phyloP scores from a whole-genome alignment of 805 yeast species.

The Groenewaldozyma tartarivorans region DNA sequence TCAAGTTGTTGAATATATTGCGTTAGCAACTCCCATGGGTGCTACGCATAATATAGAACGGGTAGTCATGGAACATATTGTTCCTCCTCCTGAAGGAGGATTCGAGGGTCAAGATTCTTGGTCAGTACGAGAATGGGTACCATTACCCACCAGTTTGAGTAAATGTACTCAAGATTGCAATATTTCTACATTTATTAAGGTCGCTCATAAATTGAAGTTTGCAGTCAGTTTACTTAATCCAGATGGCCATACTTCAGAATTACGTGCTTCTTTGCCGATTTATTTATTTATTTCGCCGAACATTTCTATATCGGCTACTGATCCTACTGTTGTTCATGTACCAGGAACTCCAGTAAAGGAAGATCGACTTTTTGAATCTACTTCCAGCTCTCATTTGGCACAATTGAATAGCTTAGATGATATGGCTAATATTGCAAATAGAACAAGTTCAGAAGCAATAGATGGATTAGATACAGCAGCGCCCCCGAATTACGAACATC shows the following conservation, averaged over 20 bases:
- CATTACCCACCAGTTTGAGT: slow-evolving; percentile 63
- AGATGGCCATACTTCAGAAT: slow-evolving; percentile 87
- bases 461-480: slow-evolving; percentile 38
- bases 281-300: slow-evolving; percentile 71
- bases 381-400: slow-evolving; percentile 2
- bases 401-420: slow-evolving; percentile 23
- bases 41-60: slow-evolving; percentile 57
- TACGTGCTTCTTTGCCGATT: slow-evolving; percentile 83
- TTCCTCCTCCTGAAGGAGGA: slow-evolving; percentile 36
- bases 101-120: slow-evolving; percentile 46
- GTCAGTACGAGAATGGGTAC: slow-evolving; percentile 56
- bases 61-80: slow-evolving; percentile 41
- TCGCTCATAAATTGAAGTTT: slow-evolving; percentile 82
- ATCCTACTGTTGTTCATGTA: slow-evolving; percentile 12
- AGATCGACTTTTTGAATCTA: slow-evolving; percentile 7
- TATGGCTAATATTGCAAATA: slow-evolving; percentile 4
- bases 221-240: slow-evolving; percentile 71
- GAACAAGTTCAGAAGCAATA: not conserved
- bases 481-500: slow-evolving; percentile 74
- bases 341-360: slow-evolving; percentile 11
- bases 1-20: slow-evolving; percentile 56
- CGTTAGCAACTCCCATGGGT: slow-evolving; percentile 38
- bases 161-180: slow-evolving; percentile 84
- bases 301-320: slow-evolving; percentile 53
- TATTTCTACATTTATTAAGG: slow-evolving; percentile 57